These are phyloP conservation scores for Solanum stenotomum DNA, from an alignment of 257 asterid genomes.

Conservation along the genomic window DNA sequence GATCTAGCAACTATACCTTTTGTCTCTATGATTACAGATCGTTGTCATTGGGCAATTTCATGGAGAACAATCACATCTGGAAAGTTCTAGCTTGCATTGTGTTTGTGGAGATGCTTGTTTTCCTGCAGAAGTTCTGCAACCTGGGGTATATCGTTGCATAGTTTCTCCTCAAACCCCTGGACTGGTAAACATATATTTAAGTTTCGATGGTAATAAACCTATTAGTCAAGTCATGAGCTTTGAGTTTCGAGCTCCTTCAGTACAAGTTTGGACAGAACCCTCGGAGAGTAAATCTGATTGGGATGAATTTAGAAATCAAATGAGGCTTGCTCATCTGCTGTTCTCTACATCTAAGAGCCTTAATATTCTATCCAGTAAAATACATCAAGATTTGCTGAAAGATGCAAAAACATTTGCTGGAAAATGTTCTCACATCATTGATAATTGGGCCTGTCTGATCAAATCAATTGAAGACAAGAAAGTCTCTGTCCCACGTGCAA, in stretches of 20 bases:
- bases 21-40: constrained; percentile 47
- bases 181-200: constrained; percentile 52
- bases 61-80: constrained; percentile 30
- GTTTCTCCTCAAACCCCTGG: constrained; percentile 70
- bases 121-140: constrained; percentile 53
- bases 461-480: constrained; percentile 47
- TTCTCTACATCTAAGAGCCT: constrained; percentile 65
- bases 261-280: constrained; percentile 12
- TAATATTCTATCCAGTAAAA: constrained; percentile 35
- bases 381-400: constrained; percentile 45
- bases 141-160: constrained; percentile 72
- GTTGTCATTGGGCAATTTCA: constrained; percentile 59
- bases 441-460: constrained; percentile 43
- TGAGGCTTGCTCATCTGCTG: constrained; percentile 74
- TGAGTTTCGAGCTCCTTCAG: constrained; percentile 65
- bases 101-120: constrained; percentile 56
- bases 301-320: constrained; percentile 63
- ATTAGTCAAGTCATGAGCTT: constrained; percentile 66
- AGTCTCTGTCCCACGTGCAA: constrained; percentile 59
- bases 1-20: neutral
- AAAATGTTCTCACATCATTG: constrained; percentile 40
- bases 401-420: constrained; percentile 60
- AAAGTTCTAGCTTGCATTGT: constrained; percentile 40
- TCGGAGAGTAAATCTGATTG: constrained; percentile 34
- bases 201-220: constrained; percentile 70